Percentiles rank a stretch among this genome's conserved stretches.
Evolutionary conservation across 2,329 filamentous ascomycete species (phyloP).

Genomic region (Aspergillus fischeri): DNA sequence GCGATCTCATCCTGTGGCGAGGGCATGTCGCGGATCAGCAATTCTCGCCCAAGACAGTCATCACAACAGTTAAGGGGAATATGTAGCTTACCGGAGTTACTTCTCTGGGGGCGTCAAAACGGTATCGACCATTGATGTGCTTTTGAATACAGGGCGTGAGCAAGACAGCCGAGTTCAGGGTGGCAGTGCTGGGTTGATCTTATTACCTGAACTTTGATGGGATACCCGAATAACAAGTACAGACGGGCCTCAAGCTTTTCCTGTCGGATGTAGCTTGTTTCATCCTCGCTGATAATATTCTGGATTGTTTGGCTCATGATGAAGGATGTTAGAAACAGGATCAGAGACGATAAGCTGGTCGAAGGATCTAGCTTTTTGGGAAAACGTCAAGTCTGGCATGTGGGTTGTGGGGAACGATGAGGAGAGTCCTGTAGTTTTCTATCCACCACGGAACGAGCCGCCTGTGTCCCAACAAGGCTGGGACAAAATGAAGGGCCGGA

Average conservation of each 20-base stretch:
- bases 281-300: conserved; percentile 3
- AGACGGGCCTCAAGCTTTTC: conserved; percentile 7
- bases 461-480: no score
- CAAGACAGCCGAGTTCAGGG: neutral
- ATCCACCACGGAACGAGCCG: no score
- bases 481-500: no score
- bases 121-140: conserved; percentile 8
- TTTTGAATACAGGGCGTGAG: neutral
- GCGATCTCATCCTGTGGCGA: no score
- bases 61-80: no score
- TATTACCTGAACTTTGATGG: conserved; percentile 6
- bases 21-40: no score
- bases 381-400: no score
- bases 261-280: conserved; percentile 8
- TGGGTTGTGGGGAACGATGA: no score
- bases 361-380: no score
- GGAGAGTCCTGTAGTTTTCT: no score
- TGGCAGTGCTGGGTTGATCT: neutral
- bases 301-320: neutral
- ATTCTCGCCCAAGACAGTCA: no score
- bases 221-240: conserved; percentile 2
- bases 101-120: conserved; percentile 10
- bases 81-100: conserved; percentile 4
- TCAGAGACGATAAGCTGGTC: no score
- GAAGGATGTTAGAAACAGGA: neutral